Conservation (phyloP, 179 eudicot genomes). For the Amaranthus tricolor region DNA sequence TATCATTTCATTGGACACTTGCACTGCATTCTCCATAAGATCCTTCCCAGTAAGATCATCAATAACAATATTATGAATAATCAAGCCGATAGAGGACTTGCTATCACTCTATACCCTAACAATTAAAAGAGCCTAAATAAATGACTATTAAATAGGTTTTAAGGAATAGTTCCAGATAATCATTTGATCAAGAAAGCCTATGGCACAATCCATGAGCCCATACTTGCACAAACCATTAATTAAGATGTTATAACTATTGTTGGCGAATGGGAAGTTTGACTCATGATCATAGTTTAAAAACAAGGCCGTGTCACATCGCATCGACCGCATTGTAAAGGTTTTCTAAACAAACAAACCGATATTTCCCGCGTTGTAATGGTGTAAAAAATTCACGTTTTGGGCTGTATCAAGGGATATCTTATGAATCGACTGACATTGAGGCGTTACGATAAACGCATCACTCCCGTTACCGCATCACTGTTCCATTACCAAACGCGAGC, state of each 20-base stretch:
- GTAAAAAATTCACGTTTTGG: no score
- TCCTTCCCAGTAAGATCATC: constrained; percentile 75
- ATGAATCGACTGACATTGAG: no score
- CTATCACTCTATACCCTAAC: constrained; percentile 43
- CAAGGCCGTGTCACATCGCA: no score
- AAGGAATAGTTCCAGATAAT: constrained; percentile 44
- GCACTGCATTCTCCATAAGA: constrained; percentile 65
- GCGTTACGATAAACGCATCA: no score
- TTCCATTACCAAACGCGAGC: no score
- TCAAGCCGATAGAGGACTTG: constrained; percentile 47
- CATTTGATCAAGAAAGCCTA: constrained; percentile 64
- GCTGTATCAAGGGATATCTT: no score
- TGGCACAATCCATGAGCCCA: constrained; percentile 70
- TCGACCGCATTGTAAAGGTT: no score
- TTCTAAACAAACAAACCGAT: no score
- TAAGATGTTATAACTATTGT: constrained; percentile 56
- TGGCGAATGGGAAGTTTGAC: constrained; percentile 46
- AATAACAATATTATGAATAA: constrained; percentile 69
- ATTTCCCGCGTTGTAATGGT: no score
- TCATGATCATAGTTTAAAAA: no score
- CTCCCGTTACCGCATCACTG: no score
- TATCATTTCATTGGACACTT: constrained; percentile 48
- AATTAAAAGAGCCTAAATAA: constrained; percentile 58
- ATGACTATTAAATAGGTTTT: constrained; percentile 72
- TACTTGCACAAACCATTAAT: constrained; percentile 78